These are phyloP conservation scores for Globisporangium perplexum DNA, from an alignment of 352 stramenopile genomes.

Conservation along the genomic window DNA sequence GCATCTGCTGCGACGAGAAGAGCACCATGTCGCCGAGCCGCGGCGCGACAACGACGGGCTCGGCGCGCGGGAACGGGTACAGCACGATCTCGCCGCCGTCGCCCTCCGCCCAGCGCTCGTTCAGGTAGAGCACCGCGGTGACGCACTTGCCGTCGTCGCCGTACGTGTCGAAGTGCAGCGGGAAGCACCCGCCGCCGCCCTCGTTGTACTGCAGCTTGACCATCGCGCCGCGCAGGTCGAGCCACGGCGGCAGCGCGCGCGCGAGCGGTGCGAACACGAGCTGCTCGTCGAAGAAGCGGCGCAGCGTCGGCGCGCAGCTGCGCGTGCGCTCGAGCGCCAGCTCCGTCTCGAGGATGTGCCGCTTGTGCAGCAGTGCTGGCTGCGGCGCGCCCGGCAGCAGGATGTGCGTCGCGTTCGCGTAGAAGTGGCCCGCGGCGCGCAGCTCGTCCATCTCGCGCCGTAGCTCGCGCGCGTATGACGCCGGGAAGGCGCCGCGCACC, in stretches of 20 bases:
- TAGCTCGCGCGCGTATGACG: constrained; percentile 32
- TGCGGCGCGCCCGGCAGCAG: constrained; percentile 25
- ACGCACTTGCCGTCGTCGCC: constrained; percentile 79
- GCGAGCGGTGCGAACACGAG: constrained; percentile 40
- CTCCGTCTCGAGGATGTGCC: constrained; percentile 78
- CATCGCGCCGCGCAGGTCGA: constrained; percentile 46
- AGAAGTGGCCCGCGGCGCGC: constrained; percentile 39
- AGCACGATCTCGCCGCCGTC: constrained; percentile 80
- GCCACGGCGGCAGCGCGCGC: constrained; percentile 27
- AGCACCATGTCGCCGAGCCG: constrained; percentile 65
- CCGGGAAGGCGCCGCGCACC: constrained; percentile 39
- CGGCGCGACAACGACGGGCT: constrained; percentile 39
- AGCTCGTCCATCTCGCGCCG: constrained; percentile 51
- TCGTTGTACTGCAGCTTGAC: constrained; percentile 82
- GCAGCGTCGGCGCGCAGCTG: constrained; percentile 32
- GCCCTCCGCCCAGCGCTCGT: constrained; percentile 59
- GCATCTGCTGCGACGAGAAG: constrained; percentile 77
- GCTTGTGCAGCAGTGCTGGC: constrained; percentile 63
- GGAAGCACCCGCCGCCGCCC: constrained; percentile 75
- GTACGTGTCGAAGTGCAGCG: constrained; percentile 83
- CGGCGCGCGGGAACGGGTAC: constrained; percentile 64
- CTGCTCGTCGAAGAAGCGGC: constrained; percentile 57
- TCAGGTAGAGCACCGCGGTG: constrained; percentile 82
- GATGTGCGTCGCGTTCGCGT: constrained; percentile 78
- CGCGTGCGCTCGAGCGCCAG: constrained; percentile 41